Conservation (phyloP, 129 eudicot species). For the Sambucus nigra region DNA sequence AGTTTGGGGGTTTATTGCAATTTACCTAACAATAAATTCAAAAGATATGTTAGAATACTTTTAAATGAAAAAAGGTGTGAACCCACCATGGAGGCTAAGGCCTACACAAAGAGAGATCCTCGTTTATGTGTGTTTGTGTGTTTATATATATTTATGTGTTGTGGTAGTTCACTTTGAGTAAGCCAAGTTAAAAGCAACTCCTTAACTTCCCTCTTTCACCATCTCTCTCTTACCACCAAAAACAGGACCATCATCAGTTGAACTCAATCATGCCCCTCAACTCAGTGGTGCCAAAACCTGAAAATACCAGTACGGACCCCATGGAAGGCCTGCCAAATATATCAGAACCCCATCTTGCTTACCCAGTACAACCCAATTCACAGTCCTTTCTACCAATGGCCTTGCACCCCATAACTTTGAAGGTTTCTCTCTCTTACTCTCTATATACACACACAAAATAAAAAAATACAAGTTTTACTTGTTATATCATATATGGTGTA, state of each 20-base stretch:
- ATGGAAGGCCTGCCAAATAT: conserved; percentile 29
- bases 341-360: conserved; percentile 33
- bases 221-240: conserved; percentile 12
- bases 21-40: too few relatives aligned
- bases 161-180: conserved; percentile 27
- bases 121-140: conserved; percentile 16
- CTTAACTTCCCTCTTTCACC: conserved; percentile 23
- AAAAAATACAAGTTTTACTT: neutral
- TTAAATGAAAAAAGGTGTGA: conserved; percentile 31
- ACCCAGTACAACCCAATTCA: conserved; percentile 37
- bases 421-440: conserved; percentile 43
- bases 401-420: conserved; percentile 59
- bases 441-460: neutral
- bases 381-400: conserved; percentile 37
- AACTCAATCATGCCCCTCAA: conserved; percentile 40
- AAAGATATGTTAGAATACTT: conserved; percentile 35
- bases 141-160: conserved; percentile 38
- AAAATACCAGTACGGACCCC: conserved; percentile 26
- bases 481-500: neutral
- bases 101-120: conserved; percentile 55
- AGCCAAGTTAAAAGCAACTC: conserved; percentile 27
- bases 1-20: too few relatives aligned
- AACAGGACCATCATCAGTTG: conserved; percentile 11
- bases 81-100: conserved; percentile 41
- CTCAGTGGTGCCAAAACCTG: conserved; percentile 54